Evolutionary conservation across 78 protist species (phyloP).

Genomic region (Andalucia godoyi): DNA sequence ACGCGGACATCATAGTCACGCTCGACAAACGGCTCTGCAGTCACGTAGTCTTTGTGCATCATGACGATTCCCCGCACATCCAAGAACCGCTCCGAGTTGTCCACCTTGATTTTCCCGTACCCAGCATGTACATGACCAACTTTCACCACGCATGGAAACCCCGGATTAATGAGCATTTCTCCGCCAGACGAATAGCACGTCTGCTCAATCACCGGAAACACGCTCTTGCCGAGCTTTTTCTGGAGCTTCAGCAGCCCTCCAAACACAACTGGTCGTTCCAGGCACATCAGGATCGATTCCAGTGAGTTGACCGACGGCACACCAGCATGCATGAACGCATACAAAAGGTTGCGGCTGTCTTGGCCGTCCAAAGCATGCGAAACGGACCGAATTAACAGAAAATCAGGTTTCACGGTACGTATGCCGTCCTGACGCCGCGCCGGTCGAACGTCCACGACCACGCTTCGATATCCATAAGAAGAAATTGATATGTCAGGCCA

Average conservation of each 20-base stretch:
- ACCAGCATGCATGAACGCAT: constrained; percentile 4
- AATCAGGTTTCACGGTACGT: no score
- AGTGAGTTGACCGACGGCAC: constrained; percentile 21
- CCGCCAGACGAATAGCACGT: background rate
- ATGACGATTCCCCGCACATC: constrained; percentile 11
- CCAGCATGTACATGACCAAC: constrained; percentile 20
- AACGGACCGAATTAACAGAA: background rate
- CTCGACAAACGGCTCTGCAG: constrained; percentile 22
- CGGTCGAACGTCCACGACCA: no score
- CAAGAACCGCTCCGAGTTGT: constrained; percentile 2
- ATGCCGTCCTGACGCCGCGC: no score
- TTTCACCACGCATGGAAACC: constrained; percentile 5
- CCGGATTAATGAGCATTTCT: background rate
- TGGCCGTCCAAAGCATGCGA: background rate
- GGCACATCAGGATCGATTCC: background rate
- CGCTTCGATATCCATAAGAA: no score
- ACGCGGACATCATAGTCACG: constrained; percentile 14
- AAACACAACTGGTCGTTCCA: background rate
- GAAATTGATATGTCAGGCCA: no score
- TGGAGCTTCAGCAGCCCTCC: background rate
- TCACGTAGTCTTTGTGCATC: constrained; percentile 1
- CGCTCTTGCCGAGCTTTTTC: background rate
- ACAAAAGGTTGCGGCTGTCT: background rate
- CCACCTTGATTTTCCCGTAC: constrained; percentile 14
- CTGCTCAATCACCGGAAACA: constrained; percentile 16